Percentiles rank a stretch among this genome's conserved stretches.
Evolutionary conservation across 2,329 filamentous ascomycete genomes (phyloP).

Genomic region (Fusarium virguliforme): DNA sequence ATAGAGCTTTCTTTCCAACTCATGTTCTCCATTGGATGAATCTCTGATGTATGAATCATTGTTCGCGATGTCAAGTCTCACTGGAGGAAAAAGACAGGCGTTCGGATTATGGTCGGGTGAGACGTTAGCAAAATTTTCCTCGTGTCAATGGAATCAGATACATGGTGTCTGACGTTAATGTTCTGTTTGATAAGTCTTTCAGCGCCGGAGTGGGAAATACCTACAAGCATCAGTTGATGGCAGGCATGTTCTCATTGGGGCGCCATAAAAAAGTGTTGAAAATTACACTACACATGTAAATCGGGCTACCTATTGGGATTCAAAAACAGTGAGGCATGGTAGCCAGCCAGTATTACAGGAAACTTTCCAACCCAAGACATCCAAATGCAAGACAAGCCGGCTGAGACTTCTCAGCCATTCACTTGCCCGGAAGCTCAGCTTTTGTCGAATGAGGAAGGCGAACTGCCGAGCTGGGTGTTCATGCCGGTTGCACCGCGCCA

Average conservation of each 20-base stretch:
- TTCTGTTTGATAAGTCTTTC: too few species aligned
- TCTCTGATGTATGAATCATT: background rate
- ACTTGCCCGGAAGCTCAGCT: slow-evolving; percentile 31
- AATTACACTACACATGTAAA: background rate
- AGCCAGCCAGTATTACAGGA: background rate
- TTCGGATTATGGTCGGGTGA: slow-evolving; percentile 1
- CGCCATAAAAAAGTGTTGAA: too few species aligned
- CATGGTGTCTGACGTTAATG: too few species aligned
- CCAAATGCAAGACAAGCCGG: background rate
- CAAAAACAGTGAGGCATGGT: background rate
- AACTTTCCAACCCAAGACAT: slow-evolving; percentile 11
- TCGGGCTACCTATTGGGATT: background rate
- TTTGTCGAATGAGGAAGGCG: slow-evolving; percentile 31
- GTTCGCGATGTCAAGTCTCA: too few species aligned
- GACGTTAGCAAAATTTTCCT: background rate
- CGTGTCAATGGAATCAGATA: too few species aligned
- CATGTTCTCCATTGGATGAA: background rate
- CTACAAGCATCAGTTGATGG: too few species aligned
- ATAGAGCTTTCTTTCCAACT: background rate
- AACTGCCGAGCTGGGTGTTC: slow-evolving; percentile 28
- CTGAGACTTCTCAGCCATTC: background rate
- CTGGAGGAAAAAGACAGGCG: too few species aligned
- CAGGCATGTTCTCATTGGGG: too few species aligned
- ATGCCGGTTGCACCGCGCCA: slow-evolving; percentile 19
- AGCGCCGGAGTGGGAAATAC: too few species aligned